Evolutionary conservation across 345 rosid genomes (phyloP).

Genomic region (Eucalyptus pauciflora): DNA sequence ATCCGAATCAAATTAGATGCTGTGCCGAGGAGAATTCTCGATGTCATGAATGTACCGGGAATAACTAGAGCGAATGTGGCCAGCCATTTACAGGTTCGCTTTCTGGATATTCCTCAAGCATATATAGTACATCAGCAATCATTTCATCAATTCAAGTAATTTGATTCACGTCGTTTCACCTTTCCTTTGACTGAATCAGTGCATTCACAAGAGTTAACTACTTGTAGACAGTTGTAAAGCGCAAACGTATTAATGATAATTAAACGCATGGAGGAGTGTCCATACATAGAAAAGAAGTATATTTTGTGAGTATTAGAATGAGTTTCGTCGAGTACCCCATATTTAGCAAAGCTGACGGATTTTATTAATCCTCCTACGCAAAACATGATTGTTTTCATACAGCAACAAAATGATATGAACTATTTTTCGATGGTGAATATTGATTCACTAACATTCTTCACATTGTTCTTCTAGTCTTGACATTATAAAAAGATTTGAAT

Average conservation of each 20-base stretch:
- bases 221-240: background rate
- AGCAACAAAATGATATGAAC: background rate
- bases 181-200: background rate
- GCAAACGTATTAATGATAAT: background rate
- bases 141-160: background rate
- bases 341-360: background rate
- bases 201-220: background rate
- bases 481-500: background rate
- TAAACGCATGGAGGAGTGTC: background rate
- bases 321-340: background rate
- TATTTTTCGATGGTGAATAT: background rate
- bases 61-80: constrained; percentile 30
- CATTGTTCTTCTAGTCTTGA: background rate
- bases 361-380: background rate
- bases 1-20: constrained; percentile 28
- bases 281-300: background rate
- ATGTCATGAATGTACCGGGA: constrained; percentile 25
- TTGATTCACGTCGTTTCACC: background rate
- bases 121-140: background rate
- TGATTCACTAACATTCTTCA: background rate
- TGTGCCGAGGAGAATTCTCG: constrained; percentile 49
- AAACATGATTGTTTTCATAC: background rate
- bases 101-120: background rate
- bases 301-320: background rate
- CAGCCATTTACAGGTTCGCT: constrained; percentile 56